These are phyloP conservation scores for Cladosporium halotolerans DNA, from an alignment of 2,329 filamentous ascomycete species.

Conservation along the genomic window DNA sequence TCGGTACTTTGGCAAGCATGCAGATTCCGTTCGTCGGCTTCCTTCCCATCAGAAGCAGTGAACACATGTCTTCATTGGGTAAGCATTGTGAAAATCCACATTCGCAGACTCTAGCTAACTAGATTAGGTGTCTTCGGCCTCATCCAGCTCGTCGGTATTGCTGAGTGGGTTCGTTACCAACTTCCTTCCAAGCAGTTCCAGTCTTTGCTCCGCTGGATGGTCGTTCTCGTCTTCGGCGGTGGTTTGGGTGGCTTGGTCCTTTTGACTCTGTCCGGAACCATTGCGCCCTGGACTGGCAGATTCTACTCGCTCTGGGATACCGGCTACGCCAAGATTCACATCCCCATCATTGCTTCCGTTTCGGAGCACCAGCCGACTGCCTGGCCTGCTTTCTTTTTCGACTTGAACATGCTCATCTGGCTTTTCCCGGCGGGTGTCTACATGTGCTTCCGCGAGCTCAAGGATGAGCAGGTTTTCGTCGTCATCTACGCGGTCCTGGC, in stretches of 20 bases:
- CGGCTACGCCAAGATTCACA: constrained; percentile 97
- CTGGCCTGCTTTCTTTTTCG: constrained; percentile 99
- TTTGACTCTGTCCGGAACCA: constrained; percentile 79
- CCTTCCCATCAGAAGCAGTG: constrained; percentile 89
- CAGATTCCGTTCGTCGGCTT: constrained; percentile 99
- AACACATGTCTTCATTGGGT: constrained; percentile 97
- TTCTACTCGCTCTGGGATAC: constrained; percentile 99
- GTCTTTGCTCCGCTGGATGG: constrained; percentile 71
- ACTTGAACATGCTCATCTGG: constrained; percentile 97
- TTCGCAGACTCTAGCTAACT: background rate
- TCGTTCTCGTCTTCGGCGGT: constrained; percentile 67
- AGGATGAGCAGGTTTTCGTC: constrained; percentile 95
- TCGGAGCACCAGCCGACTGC: constrained; percentile 98
- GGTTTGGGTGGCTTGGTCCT: constrained; percentile 70
- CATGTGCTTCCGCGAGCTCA: constrained; percentile 89
- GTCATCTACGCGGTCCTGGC: constrained; percentile 95
- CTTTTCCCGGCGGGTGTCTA: constrained; percentile 98
- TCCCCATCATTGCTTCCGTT: constrained; percentile 98
- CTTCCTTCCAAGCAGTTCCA: constrained; percentile 91
- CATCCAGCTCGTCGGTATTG: constrained; percentile 85
- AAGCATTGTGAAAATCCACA: constrained; percentile 29
- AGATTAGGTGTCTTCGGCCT: constrained; percentile 81
- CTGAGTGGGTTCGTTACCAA: constrained; percentile 82
- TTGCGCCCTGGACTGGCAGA: constrained; percentile 94
- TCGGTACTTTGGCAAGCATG: constrained; percentile 96